Conservation (phyloP, 345 rosid species). For the Viola odorata region DNA sequence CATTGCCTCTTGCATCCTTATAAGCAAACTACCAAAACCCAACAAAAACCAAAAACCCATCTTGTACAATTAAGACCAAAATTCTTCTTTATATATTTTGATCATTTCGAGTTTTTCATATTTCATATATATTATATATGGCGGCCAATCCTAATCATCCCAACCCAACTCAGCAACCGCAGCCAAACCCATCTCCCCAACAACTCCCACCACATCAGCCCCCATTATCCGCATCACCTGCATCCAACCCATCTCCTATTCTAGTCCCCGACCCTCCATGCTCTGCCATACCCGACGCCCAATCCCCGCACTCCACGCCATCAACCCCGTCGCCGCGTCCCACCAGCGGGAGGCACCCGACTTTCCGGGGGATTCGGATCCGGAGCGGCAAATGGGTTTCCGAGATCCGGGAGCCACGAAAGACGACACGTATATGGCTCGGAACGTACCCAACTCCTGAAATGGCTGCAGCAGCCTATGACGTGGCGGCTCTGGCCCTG, state of each 20-base stretch:
- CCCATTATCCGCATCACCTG: neutral
- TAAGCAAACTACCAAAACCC: neutral
- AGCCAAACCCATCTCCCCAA: neutral
- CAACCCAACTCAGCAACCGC: neutral
- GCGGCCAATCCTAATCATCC: slow-evolving; percentile 26
- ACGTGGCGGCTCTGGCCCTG: slow-evolving; percentile 67
- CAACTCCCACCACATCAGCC: neutral
- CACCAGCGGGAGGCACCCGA: slow-evolving; percentile 32
- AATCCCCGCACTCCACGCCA: slow-evolving; percentile 12
- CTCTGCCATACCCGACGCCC: slow-evolving; percentile 4
- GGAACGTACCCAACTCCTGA: slow-evolving; percentile 67
- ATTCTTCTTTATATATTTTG: neutral
- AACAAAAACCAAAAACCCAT: neutral
- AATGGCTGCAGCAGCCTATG: slow-evolving; percentile 81
- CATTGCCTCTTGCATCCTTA: neutral
- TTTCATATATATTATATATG: slow-evolving; percentile 1
- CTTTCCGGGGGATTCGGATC: slow-evolving; percentile 49
- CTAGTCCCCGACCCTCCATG: slow-evolving; percentile 12
- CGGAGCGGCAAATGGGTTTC: slow-evolving; percentile 82
- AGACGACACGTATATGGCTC: slow-evolving; percentile 61
- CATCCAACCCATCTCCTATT: slow-evolving; percentile 3
- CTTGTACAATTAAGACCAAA: neutral
- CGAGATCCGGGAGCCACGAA: slow-evolving; percentile 74
- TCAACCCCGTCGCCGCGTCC: slow-evolving; percentile 16
- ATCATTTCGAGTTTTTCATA: neutral